phyloP scores from a whole-genome alignment of 495 filamentous ascomycete species.

The Podospora bellae-mahoneyi region DNA sequence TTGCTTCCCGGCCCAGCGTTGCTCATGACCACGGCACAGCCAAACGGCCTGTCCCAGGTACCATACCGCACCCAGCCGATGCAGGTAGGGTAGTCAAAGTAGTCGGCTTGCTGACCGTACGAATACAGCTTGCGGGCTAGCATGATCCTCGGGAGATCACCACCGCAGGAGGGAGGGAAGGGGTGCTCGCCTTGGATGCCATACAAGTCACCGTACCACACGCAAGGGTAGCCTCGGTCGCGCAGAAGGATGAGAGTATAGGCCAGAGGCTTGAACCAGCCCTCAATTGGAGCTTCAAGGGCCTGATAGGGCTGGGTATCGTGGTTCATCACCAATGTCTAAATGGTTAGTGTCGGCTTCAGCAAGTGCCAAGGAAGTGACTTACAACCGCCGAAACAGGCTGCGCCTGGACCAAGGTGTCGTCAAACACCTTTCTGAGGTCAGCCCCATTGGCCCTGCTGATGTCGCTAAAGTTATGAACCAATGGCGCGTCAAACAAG shows the following conservation, averaged over 20 bases:
- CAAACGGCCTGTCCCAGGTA: conserved; percentile 47
- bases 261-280: conserved; percentile 58
- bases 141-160: conserved; percentile 57
- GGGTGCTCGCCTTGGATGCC: conserved; percentile 55
- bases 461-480: conserved; percentile 60
- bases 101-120: conserved; percentile 65
- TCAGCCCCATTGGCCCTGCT: conserved; percentile 53
- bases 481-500: conserved; percentile 65
- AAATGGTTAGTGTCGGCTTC: conserved; percentile 3
- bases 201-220: conserved; percentile 75
- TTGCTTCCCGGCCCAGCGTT: conserved; percentile 50
- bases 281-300: conserved; percentile 52
- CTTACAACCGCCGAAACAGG: conserved; percentile 62
- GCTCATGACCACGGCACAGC: conserved; percentile 59
- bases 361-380: not conserved
- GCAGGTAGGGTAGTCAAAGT: conserved; percentile 63
- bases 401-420: conserved; percentile 53
- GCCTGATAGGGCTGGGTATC: conserved; percentile 60
- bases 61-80: conserved; percentile 68
- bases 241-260: conserved; percentile 66
- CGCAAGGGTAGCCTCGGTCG: conserved; percentile 60
- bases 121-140: conserved; percentile 66
- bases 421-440: conserved; percentile 58
- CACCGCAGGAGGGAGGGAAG: conserved; percentile 57
- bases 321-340: conserved; percentile 53